These are phyloP conservation scores for Alliaria petiolata DNA, from an alignment of 345 rosid genomes.

Conservation along the genomic window DNA sequence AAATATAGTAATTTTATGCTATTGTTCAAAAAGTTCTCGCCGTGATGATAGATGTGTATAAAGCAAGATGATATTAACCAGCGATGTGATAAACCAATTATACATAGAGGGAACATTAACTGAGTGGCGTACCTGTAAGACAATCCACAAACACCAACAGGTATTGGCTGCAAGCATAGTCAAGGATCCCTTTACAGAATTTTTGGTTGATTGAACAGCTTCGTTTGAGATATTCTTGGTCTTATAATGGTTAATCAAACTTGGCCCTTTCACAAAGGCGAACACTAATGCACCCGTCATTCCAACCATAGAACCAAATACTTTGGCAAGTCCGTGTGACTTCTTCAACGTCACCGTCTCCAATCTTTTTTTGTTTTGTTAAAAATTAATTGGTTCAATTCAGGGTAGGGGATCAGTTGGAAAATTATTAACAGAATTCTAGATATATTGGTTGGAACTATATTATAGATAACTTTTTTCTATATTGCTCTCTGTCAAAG, in stretches of 20 bases:
- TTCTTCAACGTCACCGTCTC: conserved; percentile 29
- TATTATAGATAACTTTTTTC: neutral
- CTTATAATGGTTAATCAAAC: conserved; percentile 36
- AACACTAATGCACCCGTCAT: conserved; percentile 73
- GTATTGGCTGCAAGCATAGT: conserved; percentile 72
- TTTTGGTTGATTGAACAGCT: conserved; percentile 9
- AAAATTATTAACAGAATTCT: neutral
- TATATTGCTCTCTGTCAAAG: neutral
- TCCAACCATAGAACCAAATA: conserved; percentile 54
- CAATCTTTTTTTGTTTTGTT: neutral
- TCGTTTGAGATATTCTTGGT: conserved; percentile 23
- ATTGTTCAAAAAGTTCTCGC: neutral
- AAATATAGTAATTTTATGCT: neutral
- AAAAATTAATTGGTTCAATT: neutral
- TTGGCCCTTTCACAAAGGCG: conserved; percentile 76
- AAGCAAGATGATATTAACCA: neutral
- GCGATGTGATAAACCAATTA: neutral
- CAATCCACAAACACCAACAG: conserved; percentile 79
- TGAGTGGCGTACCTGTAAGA: conserved; percentile 58
- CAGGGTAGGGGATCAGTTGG: neutral
- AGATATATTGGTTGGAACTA: neutral
- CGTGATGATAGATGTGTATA: neutral
- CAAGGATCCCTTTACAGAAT: conserved; percentile 66
- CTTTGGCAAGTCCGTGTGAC: conserved; percentile 61
- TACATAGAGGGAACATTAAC: neutral